Evolutionary conservation across 129 eudicot species (phyloP), one percentile per base, ranked within the genome.

Genomic region (Ambrosia artemisiifolia): DNA sequence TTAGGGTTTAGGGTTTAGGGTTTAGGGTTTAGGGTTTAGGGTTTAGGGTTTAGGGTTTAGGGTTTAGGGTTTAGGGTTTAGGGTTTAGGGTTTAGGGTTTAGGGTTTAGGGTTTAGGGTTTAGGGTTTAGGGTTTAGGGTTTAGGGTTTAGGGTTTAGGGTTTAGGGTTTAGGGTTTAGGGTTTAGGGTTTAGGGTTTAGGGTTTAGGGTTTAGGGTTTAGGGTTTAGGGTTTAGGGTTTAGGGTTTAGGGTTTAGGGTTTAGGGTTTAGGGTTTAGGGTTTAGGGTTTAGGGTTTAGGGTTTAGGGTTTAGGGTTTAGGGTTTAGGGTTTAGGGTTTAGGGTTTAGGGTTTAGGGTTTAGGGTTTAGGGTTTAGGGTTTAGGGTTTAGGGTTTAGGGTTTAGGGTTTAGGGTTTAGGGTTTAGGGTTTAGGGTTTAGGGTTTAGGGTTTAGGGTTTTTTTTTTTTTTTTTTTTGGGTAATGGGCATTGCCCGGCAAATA

Each of bases 391-490:
- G 24, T 53, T 53, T n/a, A 16, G 60, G 60, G 24, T 53, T 53
- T n/a, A 16, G 60, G 60, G 24, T 53, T 53, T 53, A 53, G 60
- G 60, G 60, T 53, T 53, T 53, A 53, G 60, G 60, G 60, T 53
- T 53, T 53, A 53, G 60, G 60, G 60, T 53, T 53, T 53, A 53
- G 60, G 60, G 60, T 53, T 53, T 53, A 53, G 60, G 60, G 60
- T 46, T 46, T 1, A n/a, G n/a, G n/a, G n/a, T n/a, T n/a, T n/a
- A n/a, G n/a, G n/a, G n/a, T n/a, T n/a, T n/a, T n/a, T n/a, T n/a
- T n/a, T n/a, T n/a, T n/a, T n/a, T n/a, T n/a, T n/a, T n/a, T n/a
- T n/a, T n/a, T n/a, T n/a, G n/a, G n/a, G n/a, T n/a, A n/a, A n/a
- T n/a, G n/a, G n/a, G n/a, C n/a, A n/a, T n/a, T n/a, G n/a, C n/a